Conservation (phyloP, 805 yeast genomes). For the Ogataea siamensis region DNA sequence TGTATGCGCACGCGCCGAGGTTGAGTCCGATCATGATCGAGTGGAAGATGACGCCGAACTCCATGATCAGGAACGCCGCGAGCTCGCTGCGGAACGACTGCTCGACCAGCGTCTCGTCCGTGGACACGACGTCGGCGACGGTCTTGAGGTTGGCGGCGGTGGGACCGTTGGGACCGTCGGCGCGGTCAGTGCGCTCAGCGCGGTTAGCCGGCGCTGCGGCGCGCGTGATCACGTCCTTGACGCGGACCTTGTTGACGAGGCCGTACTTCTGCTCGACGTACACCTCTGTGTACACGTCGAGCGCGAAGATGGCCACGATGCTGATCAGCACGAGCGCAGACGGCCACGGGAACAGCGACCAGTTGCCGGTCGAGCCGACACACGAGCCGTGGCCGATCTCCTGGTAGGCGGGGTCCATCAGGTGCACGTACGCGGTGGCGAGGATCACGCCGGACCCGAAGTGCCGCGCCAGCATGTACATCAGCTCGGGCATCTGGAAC, state of each 20-base stretch:
- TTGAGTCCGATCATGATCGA: slow-evolving; percentile 78
- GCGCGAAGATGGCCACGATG: not conserved
- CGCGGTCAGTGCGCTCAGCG: too few relatives aligned
- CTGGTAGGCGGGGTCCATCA: slow-evolving; percentile 63
- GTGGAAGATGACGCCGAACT: slow-evolving; percentile 78
- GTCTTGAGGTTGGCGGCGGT: too few relatives aligned
- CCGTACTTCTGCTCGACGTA: slow-evolving; percentile 1
- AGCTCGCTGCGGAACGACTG: slow-evolving; percentile 51
- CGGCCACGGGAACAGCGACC: not conserved
- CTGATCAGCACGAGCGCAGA: not conserved
- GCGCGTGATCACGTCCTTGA: not conserved
- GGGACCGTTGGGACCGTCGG: too few relatives aligned
- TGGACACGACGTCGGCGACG: not conserved
- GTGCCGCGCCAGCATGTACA: slow-evolving; percentile 71
- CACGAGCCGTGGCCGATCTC: slow-evolving; percentile 49
- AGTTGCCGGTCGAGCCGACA: slow-evolving; percentile 39
- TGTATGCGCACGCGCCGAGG: slow-evolving; percentile 65
- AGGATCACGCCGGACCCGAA: slow-evolving; percentile 78
- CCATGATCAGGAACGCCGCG: slow-evolving; percentile 56
- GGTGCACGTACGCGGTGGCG: slow-evolving; percentile 73
- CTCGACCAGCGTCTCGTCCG: not conserved
- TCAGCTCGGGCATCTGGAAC: slow-evolving; percentile 51
- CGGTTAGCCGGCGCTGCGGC: too few relatives aligned
- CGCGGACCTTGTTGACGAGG: not conserved
- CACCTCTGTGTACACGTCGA: not conserved